These are phyloP conservation scores for Aspergillus candidus DNA, from an alignment of 2,329 filamentous ascomycete species.

Conservation along the genomic window DNA sequence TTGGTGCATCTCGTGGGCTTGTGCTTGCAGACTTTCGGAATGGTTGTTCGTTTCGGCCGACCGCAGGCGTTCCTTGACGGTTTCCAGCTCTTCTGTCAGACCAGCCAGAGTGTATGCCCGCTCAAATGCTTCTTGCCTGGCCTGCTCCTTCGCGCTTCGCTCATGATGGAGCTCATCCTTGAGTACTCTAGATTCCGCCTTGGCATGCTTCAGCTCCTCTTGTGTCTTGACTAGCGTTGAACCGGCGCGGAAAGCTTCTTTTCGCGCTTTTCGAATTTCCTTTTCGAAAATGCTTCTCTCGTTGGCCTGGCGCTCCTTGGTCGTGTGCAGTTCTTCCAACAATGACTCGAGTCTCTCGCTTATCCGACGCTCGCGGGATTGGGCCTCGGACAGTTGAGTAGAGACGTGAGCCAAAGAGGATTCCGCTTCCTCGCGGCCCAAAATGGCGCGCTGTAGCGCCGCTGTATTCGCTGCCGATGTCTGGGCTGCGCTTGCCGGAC, in stretches of 20 bases:
- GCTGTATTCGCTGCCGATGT: constrained; percentile 35
- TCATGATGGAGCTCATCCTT: constrained; percentile 49
- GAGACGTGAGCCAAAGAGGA: constrained; percentile 30
- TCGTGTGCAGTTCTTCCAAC: constrained; percentile 47
- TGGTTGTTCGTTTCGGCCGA: constrained; percentile 35
- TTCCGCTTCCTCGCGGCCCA: constrained; percentile 44
- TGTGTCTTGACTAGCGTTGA: constrained; percentile 51
- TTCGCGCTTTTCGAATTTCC: constrained; percentile 50
- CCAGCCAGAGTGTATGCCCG: constrained; percentile 42
- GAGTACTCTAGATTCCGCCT: constrained; percentile 42
- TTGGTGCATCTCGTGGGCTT: constrained; percentile 26
- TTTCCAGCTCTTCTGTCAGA: constrained; percentile 40
- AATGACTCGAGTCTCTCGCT: constrained; percentile 41
- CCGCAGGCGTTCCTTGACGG: constrained; percentile 37
- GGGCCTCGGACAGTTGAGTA: constrained; percentile 37
- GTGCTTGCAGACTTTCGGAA: constrained; percentile 26
- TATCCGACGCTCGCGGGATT: constrained; percentile 39
- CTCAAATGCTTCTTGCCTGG: constrained; percentile 44
- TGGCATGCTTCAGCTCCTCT: constrained; percentile 43
- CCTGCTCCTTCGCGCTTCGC: constrained; percentile 42
- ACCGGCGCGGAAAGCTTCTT: constrained; percentile 54
- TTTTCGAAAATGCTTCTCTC: constrained; percentile 50
- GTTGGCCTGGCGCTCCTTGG: constrained; percentile 46
- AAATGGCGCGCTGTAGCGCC: constrained; percentile 39
- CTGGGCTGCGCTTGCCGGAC: constrained; percentile 22